These are phyloP conservation scores for Diaporthe aspalathi DNA, from an alignment of 2,329 filamentous ascomycete genomes.

Conservation along the genomic window DNA sequence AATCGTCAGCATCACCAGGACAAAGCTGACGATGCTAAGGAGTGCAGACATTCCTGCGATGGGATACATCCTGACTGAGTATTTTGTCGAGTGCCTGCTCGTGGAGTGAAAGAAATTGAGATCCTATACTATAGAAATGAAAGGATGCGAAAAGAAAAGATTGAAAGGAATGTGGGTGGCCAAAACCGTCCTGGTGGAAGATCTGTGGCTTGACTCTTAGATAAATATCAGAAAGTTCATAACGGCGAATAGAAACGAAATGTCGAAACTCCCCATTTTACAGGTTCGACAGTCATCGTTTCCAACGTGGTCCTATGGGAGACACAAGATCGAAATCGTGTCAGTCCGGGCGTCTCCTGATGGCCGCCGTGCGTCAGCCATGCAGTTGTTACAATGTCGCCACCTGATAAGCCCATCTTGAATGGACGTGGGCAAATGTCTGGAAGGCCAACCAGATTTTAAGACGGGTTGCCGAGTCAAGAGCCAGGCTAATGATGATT, in stretches of 20 bases:
- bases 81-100: constrained; percentile 21
- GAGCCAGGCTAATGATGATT: neutral
- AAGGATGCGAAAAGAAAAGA: neutral
- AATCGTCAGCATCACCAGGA: constrained; percentile 51
- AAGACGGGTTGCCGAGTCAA: neutral
- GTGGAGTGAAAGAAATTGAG: neutral
- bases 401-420: neutral
- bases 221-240: constrained; percentile 19
- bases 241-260: neutral
- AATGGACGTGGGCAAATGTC: neutral
- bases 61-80: constrained; percentile 32
- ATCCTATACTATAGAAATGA: neutral
- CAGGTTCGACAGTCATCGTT: constrained; percentile 9
- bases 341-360: constrained; percentile 14
- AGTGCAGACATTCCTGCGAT: constrained; percentile 46
- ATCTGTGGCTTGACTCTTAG: neutral
- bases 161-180: neutral
- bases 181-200: neutral
- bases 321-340: neutral
- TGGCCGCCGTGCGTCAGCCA: constrained; percentile 12
- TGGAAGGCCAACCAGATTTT: neutral
- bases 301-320: constrained; percentile 10
- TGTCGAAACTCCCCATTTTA: neutral
- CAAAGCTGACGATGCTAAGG: constrained; percentile 50
- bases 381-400: neutral